These are phyloP conservation scores for Diaporthe sp. DNA, from an alignment of 2,329 filamentous ascomycete species.

Conservation along the genomic window DNA sequence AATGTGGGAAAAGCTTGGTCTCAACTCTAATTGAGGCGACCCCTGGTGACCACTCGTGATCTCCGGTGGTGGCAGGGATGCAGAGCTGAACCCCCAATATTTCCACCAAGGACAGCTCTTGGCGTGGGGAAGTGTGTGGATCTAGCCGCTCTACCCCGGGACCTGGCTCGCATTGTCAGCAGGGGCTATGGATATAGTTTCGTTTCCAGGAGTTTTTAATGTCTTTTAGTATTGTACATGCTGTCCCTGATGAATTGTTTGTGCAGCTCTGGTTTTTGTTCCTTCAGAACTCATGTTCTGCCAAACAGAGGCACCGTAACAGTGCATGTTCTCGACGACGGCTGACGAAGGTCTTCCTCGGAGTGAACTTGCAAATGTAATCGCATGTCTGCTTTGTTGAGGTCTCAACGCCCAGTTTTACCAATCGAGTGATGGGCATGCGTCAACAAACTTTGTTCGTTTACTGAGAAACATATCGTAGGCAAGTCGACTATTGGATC, in stretches of 20 bases:
- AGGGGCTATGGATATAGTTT: not conserved
- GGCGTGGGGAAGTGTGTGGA: slow-evolving; percentile 5
- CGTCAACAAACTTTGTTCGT: no score
- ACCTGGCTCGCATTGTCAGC: not conserved
- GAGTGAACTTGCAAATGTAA: not conserved
- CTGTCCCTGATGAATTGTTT: no score
- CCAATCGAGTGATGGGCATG: not conserved
- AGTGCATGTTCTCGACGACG: not conserved
- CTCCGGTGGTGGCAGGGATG: slow-evolving; percentile 28
- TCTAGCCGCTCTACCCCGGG: not conserved
- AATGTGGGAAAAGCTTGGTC: slow-evolving; percentile 19
- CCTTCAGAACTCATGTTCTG: no score
- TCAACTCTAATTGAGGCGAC: not conserved
- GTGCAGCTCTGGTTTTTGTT: not conserved
- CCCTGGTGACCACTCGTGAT: slow-evolving; percentile 2
- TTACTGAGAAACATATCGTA: no score
- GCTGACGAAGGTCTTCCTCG: not conserved
- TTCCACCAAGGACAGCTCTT: slow-evolving; percentile 28
- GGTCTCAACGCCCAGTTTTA: not conserved
- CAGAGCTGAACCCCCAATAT: not conserved
- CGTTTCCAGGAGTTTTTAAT: not conserved
- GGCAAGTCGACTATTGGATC: no score
- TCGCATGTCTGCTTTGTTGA: not conserved
- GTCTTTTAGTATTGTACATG: not conserved
- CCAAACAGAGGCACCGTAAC: not conserved